These are phyloP conservation scores for Acer saccharum DNA, from an alignment of 345 rosid species.

Conservation along the genomic window DNA sequence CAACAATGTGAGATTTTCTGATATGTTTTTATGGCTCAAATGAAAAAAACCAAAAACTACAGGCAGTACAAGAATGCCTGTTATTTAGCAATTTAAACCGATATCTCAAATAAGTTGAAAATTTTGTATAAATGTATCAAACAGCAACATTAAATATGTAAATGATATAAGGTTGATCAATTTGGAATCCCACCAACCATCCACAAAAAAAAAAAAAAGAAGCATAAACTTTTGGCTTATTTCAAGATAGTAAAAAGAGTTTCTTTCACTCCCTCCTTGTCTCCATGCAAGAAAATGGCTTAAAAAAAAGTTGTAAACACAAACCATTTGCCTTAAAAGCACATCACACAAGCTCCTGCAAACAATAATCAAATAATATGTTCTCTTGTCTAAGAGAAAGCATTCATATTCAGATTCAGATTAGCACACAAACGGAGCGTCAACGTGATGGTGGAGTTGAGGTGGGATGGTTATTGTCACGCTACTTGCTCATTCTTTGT, in stretches of 20 bases:
- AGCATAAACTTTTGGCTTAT: background rate
- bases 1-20: too few species aligned
- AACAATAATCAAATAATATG: background rate
- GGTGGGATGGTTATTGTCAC: too few species aligned
- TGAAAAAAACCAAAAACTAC: too few species aligned
- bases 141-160: too few species aligned
- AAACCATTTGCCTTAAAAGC: background rate
- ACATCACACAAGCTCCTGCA: conserved; percentile 1
- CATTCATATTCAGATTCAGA: background rate
- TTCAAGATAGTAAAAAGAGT: too few species aligned
- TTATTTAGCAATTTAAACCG: too few species aligned
- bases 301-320: background rate
- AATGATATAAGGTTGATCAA: background rate
- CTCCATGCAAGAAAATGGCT: background rate
- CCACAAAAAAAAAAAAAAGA: background rate
- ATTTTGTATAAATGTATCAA: too few species aligned
- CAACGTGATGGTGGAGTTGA: conserved; percentile 32
- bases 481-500: too few species aligned
- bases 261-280: background rate
- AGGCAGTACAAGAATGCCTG: too few species aligned
- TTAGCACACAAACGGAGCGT: conserved; percentile 62
- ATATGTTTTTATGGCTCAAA: background rate
- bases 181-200: background rate
- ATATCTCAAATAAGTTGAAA: too few species aligned
- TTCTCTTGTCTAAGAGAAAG: background rate